These are phyloP conservation scores for Neonectria magnoliae DNA, from an alignment of 2,329 filamentous ascomycete species.

Conservation along the genomic window DNA sequence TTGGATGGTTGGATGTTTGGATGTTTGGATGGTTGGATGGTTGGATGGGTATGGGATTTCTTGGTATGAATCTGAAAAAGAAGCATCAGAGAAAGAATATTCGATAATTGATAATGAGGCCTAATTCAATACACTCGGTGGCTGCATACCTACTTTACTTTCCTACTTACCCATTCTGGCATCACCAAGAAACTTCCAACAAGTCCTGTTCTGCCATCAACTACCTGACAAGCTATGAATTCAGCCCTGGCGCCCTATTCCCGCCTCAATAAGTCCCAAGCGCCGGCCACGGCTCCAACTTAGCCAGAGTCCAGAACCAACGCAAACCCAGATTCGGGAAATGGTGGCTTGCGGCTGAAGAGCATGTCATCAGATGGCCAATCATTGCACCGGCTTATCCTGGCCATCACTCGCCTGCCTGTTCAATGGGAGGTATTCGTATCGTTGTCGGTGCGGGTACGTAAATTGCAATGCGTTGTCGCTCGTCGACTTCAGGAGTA, in stretches of 20 bases:
- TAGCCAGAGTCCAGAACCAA: neutral
- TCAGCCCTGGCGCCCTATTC: neutral
- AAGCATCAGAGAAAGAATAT: neutral
- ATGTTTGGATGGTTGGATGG: neutral
- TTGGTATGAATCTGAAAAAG: neutral
- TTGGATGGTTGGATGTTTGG: neutral
- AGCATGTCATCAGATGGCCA: neutral
- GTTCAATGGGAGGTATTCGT: neutral
- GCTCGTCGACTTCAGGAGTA: neutral
- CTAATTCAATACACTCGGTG: neutral
- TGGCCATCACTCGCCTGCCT: neutral
- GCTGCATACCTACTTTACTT: neutral
- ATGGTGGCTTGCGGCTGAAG: neutral
- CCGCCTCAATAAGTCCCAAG: neutral
- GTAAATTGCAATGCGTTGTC: neutral
- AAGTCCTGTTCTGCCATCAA: no score
- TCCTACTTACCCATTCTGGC: neutral
- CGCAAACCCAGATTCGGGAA: neutral
- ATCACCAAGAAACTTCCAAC: no score
- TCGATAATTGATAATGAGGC: slow-evolving; percentile 2
- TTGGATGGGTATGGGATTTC: neutral
- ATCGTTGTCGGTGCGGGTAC: neutral
- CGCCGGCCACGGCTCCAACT: neutral
- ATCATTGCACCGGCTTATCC: neutral
- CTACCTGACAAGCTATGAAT: neutral